A percentile compares a stretch with the other conserved stretches of the same genome.
phyloP scores from a whole-genome alignment of 1,284 basidiomycete species.

The Pyrrhoderma lamaoense region DNA sequence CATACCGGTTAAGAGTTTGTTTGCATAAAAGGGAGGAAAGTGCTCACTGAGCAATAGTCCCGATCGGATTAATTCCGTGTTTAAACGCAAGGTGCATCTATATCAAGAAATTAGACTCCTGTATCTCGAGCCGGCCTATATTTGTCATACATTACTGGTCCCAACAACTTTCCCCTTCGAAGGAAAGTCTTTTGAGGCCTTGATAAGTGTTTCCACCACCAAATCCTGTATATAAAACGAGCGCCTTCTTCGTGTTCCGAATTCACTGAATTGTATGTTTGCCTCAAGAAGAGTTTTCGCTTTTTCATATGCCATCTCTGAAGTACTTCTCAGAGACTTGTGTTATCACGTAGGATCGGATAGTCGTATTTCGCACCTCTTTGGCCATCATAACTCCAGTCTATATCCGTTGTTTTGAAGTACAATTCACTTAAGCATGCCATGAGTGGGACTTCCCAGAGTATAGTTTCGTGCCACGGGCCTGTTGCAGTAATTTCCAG shows the following conservation, averaged over 20 bases:
- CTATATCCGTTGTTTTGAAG: constrained; percentile 61
- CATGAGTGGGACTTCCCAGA: constrained; percentile 97
- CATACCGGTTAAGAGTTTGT: constrained; percentile 8
- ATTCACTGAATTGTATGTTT: constrained; percentile 82
- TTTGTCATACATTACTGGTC: constrained; percentile 72
- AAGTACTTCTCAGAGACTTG: too few species aligned
- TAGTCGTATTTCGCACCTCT: constrained; percentile 55
- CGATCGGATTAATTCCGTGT: constrained; percentile 61
- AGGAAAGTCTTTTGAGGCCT: constrained; percentile 49
- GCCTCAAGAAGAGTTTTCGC: constrained; percentile 58
- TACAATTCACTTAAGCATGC: constrained; percentile 78
- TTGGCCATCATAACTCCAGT: constrained; percentile 84
- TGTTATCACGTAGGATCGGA: too few species aligned
- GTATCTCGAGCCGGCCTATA: too few species aligned
- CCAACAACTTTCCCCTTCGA: constrained; percentile 62
- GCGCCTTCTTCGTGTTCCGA: constrained; percentile 85
- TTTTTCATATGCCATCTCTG: constrained; percentile 63
- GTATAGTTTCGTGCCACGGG: constrained; percentile 83
- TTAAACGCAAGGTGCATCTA: constrained; percentile 78
- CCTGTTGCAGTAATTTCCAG: constrained; percentile 73
- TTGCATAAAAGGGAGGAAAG: constrained; percentile 1
- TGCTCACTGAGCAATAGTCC: constrained; percentile 84
- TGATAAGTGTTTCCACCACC: constrained; percentile 65
- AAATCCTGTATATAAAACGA: constrained; percentile 77
- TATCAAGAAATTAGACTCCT: neutral